A percentile compares a stretch with the other conserved stretches of the same genome.
Evolutionary conservation across 1,284 basidiomycete species (phyloP).

Genomic region (Vanrija sp.): DNA sequence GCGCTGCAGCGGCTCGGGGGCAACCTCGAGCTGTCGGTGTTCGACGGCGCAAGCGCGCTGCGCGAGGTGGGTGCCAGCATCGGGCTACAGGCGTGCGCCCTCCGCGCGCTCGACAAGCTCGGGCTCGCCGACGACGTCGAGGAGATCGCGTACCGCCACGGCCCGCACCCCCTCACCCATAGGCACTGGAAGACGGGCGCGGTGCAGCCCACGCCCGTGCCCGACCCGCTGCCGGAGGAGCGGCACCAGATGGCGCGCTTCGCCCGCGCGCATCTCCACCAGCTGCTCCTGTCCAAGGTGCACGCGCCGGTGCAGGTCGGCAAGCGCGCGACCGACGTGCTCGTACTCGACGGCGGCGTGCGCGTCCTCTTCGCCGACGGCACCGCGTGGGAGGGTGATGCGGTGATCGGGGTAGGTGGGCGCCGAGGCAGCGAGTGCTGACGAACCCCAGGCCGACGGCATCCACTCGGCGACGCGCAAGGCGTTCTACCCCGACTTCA

Average conservation of each 20-base stretch:
- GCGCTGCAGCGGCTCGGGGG: not conserved
- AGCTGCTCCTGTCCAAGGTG: conserved; percentile 6
- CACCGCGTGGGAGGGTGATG: conserved; percentile 5
- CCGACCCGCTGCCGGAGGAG: not conserved
- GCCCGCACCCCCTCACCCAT: conserved; percentile 4
- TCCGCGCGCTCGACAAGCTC: conserved; percentile 14
- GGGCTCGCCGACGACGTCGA: conserved; percentile 12
- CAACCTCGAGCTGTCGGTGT: not conserved
- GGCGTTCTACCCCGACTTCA: conserved; percentile 10
- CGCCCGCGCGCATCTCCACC: conserved; percentile 13
- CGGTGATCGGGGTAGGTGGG: conserved; percentile 8
- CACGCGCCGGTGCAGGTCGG: not conserved
- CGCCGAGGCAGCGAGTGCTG: not conserved
- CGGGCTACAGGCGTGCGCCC: conserved; percentile 14
- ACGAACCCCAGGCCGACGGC: conserved; percentile 6
- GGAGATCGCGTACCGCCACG: conserved; percentile 11
- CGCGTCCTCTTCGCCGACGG: conserved; percentile 10
- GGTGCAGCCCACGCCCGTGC: conserved; percentile 1
- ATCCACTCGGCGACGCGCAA: conserved; percentile 6
- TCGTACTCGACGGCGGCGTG: not conserved
- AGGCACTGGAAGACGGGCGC: not conserved
- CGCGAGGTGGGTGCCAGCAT: conserved; percentile 14
- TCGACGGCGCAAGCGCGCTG: conserved; percentile 2
- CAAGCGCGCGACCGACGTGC: conserved; percentile 1
- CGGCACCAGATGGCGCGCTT: conserved; percentile 12